These are phyloP conservation scores for Yamadazyma trypodendri DNA, from an alignment of 1,139 yeast species.

Conservation along the genomic window DNA sequence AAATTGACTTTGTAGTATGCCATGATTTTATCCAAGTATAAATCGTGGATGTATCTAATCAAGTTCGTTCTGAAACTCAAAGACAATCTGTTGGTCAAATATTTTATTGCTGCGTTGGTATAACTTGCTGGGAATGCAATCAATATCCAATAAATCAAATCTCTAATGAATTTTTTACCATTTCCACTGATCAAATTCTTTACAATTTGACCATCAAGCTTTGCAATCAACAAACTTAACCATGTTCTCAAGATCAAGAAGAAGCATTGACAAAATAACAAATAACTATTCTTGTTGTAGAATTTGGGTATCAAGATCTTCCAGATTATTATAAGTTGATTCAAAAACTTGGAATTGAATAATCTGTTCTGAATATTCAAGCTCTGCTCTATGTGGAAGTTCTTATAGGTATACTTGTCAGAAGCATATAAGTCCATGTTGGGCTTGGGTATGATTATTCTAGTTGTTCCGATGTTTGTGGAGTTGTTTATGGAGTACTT, in stretches of 20 bases:
- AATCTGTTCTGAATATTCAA: conserved; percentile 34
- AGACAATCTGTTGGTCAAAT: conserved; percentile 72
- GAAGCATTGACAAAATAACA: conserved; percentile 69
- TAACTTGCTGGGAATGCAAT: conserved; percentile 93
- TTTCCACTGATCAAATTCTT: conserved; percentile 84
- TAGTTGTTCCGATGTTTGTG: conserved; percentile 28
- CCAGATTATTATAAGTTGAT: conserved; percentile 77
- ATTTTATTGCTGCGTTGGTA: conserved; percentile 87
- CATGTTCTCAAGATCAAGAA: conserved; percentile 82
- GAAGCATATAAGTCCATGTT: conserved; percentile 64
- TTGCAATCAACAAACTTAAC: conserved; percentile 82
- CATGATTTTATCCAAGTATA: conserved; percentile 78
- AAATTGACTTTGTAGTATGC: conserved; percentile 71
- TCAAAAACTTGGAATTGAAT: conserved; percentile 66
- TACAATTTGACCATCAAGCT: conserved; percentile 88
- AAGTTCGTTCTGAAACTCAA: conserved; percentile 83
- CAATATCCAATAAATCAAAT: conserved; percentile 80
- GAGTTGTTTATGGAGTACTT: conserved; percentile 19
- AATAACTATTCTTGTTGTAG: conserved; percentile 63
- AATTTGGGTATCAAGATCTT: conserved; percentile 76
- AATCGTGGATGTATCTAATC: conserved; percentile 84
- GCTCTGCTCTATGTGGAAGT: conserved; percentile 42
- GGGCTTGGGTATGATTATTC: conserved; percentile 60
- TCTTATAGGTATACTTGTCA: conserved; percentile 62
- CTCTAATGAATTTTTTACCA: conserved; percentile 72